Percentiles rank a stretch among this genome's conserved stretches.
phyloP scores from a whole-genome alignment of 2,329 filamentous ascomycete species.

The Dactylella cylindrospora region DNA sequence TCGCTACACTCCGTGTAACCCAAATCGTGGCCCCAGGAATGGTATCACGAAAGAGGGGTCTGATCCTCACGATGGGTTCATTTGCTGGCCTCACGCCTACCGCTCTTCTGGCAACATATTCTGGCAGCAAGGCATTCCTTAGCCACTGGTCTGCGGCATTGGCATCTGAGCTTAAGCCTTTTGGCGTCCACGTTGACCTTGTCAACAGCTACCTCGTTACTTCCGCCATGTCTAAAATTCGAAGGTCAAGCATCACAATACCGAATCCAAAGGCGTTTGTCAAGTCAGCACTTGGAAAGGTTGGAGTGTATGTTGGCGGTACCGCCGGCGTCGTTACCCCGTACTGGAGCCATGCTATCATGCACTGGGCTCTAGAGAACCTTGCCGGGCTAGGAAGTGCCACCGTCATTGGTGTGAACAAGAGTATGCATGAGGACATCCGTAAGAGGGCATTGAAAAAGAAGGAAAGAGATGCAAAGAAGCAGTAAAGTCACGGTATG shows the following conservation, averaged over 20 bases:
- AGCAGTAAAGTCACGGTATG: slow-evolving; percentile 51
- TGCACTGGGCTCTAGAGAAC: slow-evolving; percentile 75
- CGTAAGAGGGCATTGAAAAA: slow-evolving; percentile 80
- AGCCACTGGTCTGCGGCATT: slow-evolving; percentile 93
- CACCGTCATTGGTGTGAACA: slow-evolving; percentile 63
- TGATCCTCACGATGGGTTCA: slow-evolving; percentile 96
- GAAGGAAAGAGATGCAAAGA: slow-evolving; percentile 78
- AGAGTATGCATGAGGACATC: slow-evolving; percentile 77
- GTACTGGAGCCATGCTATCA: slow-evolving; percentile 85
- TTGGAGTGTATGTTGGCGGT: slow-evolving; percentile 67
- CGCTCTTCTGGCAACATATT: slow-evolving; percentile 91
- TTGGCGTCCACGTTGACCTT: slow-evolving; percentile 85
- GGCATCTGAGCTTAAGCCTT: slow-evolving; percentile 74
- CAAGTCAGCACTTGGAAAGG: slow-evolving; percentile 71
- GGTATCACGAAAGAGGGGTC: slow-evolving; percentile 76
- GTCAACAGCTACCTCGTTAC: slow-evolving; percentile 91
- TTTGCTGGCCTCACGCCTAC: slow-evolving; percentile 92
- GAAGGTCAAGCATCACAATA: slow-evolving; percentile 72
- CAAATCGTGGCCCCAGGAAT: slow-evolving; percentile 82
- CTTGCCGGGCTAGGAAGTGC: slow-evolving; percentile 62
- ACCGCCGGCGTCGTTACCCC: slow-evolving; percentile 72
- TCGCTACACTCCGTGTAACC: slow-evolving; percentile 84
- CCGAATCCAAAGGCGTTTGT: slow-evolving; percentile 84
- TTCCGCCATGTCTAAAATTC: slow-evolving; percentile 95
- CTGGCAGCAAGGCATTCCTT: slow-evolving; percentile 95